Base-by-base conservation (phyloP, 129 eudicot genomes). In the Artemisia annua region DNA sequence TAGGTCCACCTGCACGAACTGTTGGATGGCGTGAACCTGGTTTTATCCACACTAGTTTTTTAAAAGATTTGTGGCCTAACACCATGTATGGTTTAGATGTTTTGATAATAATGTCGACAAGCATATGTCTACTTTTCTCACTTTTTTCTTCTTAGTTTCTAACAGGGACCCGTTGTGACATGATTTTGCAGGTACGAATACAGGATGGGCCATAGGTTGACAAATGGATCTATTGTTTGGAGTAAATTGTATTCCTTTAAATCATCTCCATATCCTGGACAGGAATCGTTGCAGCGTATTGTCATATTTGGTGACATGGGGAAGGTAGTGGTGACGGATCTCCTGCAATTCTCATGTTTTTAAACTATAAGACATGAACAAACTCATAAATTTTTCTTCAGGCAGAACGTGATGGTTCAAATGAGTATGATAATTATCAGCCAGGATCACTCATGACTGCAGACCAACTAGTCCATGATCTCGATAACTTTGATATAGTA, bases 1-100 rank as follows among this genome's bases (percentile, higher is more conserved):
- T 72, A 90, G 97, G 91, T 49, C 61, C 86, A 71, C 97, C 97
- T 46, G 97, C 97, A 71, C 74, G 91, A 11, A 87, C 97, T 0
- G 94, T 90, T 77, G 97, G 95, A 52, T 90, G 97, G 97, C 91
- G 95, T 46, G 95, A 90, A 75, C 97, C 97, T 57, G 97, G 97
- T 48, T 90, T 79, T 80, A 83, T 87, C 68, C 95, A 90, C 70
- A 87, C 95, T 16, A 87, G 95, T 66, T 83, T 90, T 75, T 76
- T 90, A 48, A 85, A 83, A 74, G 83, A 87, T 51, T 56, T 90
- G 75, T 87, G 96, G 96, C 96, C 96, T 20, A 83, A 79, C 83
- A 79, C 79, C 7, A 67, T 56, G 94, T 90, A 83, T 43, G 84
- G 19, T 63, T 60, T 56, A 2, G 11, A 22, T 0, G 46, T 7